Evolutionary conservation across 148 eudicot genomes (phyloP).

Genomic region (Salicornia ramosissima): DNA sequence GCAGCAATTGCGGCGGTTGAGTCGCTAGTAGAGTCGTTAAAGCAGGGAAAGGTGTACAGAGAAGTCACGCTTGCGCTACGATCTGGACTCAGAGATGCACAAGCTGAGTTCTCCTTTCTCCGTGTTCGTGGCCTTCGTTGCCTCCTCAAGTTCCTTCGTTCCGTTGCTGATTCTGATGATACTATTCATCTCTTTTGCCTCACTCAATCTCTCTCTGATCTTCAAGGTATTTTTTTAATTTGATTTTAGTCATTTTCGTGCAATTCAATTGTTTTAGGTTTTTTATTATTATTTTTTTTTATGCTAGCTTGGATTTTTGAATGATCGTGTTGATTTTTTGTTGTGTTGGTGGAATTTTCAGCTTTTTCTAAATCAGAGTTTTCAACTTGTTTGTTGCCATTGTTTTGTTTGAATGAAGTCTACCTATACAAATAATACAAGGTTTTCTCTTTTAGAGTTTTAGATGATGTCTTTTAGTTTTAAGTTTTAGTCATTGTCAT

Average conservation of each 20-base stretch:
- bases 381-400: too few relatives aligned
- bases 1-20: constrained; percentile 39
- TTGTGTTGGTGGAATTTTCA: too few relatives aligned
- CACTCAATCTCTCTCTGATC: constrained; percentile 56
- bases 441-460: too few relatives aligned
- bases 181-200: constrained; percentile 58
- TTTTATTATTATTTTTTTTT: not conserved
- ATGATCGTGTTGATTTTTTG: too few relatives aligned
- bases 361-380: too few relatives aligned
- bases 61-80: constrained; percentile 79
- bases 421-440: too few relatives aligned
- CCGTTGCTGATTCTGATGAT: constrained; percentile 57
- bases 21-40: constrained; percentile 54
- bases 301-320: too few relatives aligned
- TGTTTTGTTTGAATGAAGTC: too few relatives aligned
- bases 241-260: not conserved
- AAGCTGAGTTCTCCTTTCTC: constrained; percentile 86
- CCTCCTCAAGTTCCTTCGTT: constrained; percentile 81
- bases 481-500: not conserved
- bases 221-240: constrained; percentile 55
- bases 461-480: not conserved
- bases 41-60: constrained; percentile 47
- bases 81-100: constrained; percentile 74
- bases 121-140: constrained; percentile 73
- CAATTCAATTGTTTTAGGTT: not conserved